Evolutionary conservation across 1,284 basidiomycete genomes (phyloP).

Genomic region (Sporisorium graminicola): DNA sequence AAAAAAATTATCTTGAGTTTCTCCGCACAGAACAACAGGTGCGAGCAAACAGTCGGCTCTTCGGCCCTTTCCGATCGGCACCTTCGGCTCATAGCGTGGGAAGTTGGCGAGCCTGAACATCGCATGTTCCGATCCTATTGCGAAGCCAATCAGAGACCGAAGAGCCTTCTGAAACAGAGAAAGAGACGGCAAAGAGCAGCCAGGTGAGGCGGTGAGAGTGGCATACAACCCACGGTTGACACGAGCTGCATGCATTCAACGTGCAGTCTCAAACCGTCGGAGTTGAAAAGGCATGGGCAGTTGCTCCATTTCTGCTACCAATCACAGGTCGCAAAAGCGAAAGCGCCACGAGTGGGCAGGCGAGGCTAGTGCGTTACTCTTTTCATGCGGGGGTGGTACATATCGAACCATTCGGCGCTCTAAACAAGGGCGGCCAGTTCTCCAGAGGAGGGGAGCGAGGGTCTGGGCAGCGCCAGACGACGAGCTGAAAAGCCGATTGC

Average conservation of each 20-base stretch:
- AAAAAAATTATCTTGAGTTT: neutral
- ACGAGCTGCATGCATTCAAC: too few relatives aligned
- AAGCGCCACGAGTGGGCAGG: too few relatives aligned
- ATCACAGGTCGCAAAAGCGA: neutral
- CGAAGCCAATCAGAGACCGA: too few relatives aligned
- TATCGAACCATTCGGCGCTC: neutral
- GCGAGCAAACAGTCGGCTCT: neutral
- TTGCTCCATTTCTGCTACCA: neutral
- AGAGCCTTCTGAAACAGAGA: too few relatives aligned
- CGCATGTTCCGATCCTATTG: too few relatives aligned
- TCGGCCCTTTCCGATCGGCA: neutral
- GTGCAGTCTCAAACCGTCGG: conserved; percentile 12
- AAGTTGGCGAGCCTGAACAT: neutral
- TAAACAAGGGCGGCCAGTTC: too few relatives aligned
- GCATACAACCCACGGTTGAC: conserved; percentile 7
- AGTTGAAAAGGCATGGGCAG: neutral
- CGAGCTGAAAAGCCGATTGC: conserved; percentile 4
- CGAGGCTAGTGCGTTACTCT: too few relatives aligned
- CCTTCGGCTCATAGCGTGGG: neutral
- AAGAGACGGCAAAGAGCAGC: neutral
- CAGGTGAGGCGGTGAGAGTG: neutral
- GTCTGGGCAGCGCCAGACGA: too few relatives aligned
- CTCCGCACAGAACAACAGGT: neutral
- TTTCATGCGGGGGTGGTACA: neutral
- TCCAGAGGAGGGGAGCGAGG: too few relatives aligned